Conservation (phyloP, 805 yeast genomes). For the Yarrowia sp. region DNA sequence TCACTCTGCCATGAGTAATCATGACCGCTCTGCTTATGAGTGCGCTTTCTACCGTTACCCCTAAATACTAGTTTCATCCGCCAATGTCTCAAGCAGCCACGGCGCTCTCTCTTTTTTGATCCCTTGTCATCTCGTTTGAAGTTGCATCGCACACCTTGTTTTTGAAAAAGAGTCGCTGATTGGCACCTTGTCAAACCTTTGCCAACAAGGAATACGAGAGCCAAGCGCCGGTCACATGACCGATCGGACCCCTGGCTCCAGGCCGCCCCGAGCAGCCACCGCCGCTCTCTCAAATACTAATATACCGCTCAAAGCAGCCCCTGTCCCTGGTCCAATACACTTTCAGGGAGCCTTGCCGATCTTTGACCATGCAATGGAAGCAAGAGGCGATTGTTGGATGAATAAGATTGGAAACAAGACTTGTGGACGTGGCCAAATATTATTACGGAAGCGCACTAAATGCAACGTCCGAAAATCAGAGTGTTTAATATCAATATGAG, state of each 20-base stretch:
- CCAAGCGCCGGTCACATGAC: neutral
- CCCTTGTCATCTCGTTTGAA: too few species aligned
- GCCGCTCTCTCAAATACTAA: neutral
- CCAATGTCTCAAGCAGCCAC: conserved; percentile 13
- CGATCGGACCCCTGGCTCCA: neutral
- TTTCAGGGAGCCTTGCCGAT: conserved; percentile 25
- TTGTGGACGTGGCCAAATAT: neutral
- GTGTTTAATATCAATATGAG: too few species aligned
- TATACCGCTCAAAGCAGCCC: conserved; percentile 12
- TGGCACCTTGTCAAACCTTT: neutral
- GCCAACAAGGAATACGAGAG: too few species aligned
- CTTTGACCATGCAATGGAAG: neutral
- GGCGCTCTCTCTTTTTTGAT: neutral
- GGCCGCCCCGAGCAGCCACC: conserved; percentile 2
- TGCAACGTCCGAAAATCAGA: neutral
- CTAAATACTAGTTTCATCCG: conserved; percentile 1
- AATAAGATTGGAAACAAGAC: neutral
- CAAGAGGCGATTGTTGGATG: neutral
- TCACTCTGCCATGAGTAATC: neutral
- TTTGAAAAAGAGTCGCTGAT: neutral
- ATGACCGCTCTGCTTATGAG: neutral
- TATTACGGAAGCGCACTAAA: neutral
- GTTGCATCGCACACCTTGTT: too few species aligned
- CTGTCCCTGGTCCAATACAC: conserved; percentile 1
- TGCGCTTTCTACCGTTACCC: neutral